Conservation (phyloP, 257 asterid species). For the Nicotiana tomentosiformis region DNA sequence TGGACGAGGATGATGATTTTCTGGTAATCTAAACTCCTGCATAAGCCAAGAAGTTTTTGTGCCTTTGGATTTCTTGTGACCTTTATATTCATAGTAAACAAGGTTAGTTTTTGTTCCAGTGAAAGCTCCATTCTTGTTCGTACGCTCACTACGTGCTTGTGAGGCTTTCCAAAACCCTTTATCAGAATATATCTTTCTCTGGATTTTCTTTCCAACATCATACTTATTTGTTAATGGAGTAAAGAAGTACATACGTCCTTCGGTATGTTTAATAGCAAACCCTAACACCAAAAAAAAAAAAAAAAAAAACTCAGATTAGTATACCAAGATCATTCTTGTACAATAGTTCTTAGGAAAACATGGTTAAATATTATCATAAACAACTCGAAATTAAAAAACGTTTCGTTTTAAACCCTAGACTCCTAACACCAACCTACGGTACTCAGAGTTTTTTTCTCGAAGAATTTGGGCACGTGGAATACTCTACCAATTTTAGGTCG, state of each 20-base stretch:
- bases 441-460: too few species aligned
- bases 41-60: slow-evolving; percentile 9
- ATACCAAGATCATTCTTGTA: not conserved
- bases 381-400: not conserved
- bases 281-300: not conserved
- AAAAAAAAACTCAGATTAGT: not conserved
- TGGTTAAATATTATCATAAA: too few species aligned
- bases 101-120: not conserved
- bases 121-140: not conserved
- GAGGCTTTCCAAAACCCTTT: slow-evolving; percentile 6
- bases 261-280: not conserved
- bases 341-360: not conserved
- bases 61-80: not conserved
- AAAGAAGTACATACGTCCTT: slow-evolving; percentile 5
- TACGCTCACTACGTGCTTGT: not conserved
- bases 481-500: not conserved
- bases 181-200: not conserved
- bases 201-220: not conserved
- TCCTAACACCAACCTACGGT: not conserved
- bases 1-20: not conserved
- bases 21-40: not conserved
- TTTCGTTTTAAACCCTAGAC: not conserved
- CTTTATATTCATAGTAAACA: not conserved
- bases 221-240: not conserved
- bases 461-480: not conserved